Percentiles rank a stretch among this genome's conserved stretches.
Conservation (phyloP, 2,329 filamentous ascomycete genomes). For the Thelonectria rubi region DNA sequence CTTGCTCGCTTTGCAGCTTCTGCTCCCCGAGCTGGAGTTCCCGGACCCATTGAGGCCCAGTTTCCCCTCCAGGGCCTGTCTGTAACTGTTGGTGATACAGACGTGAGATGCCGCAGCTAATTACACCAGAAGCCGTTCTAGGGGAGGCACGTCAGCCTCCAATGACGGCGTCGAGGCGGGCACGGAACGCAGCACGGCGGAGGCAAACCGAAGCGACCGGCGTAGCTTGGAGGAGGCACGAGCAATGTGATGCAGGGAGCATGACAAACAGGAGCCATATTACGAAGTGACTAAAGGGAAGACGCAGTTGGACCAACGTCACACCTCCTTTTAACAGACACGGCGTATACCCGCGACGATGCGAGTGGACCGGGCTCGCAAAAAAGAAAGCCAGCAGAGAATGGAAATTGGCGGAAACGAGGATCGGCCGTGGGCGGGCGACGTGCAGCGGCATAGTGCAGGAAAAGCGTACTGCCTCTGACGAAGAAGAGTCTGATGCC, state of each 20-base stretch:
- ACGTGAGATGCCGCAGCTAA: conserved; percentile 27
- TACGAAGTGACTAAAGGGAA: conserved; percentile 4
- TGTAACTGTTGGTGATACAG: conserved; percentile 33
- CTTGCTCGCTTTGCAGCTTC: conserved; percentile 15
- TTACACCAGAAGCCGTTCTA: conserved; percentile 25
- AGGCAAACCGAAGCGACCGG: background rate
- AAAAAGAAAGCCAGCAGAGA: background rate
- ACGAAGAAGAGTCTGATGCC: background rate
- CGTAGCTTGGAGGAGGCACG: conserved; percentile 15
- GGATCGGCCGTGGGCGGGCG: conserved; percentile 35
- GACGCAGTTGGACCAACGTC: conserved; percentile 20
- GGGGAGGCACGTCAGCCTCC: conserved; percentile 22
- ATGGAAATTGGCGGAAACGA: conserved; percentile 30
- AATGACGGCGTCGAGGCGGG: conserved; percentile 26
- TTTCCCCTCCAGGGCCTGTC: no score
- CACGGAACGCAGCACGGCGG: conserved; percentile 27
- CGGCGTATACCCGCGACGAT: conserved; percentile 34
- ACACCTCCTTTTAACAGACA: conserved; percentile 41
- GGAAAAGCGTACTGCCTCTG: no score
- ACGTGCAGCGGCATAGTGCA: no score
- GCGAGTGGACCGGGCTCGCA: conserved; percentile 19
- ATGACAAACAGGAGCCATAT: background rate
- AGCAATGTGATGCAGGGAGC: background rate
- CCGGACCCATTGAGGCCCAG: conserved; percentile 23
- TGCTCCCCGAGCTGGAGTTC: conserved; percentile 21